A percentile compares a stretch with the other conserved stretches of the same genome.
Conservation (phyloP, 179 eudicot species). For the Spinacia oleracea region DNA sequence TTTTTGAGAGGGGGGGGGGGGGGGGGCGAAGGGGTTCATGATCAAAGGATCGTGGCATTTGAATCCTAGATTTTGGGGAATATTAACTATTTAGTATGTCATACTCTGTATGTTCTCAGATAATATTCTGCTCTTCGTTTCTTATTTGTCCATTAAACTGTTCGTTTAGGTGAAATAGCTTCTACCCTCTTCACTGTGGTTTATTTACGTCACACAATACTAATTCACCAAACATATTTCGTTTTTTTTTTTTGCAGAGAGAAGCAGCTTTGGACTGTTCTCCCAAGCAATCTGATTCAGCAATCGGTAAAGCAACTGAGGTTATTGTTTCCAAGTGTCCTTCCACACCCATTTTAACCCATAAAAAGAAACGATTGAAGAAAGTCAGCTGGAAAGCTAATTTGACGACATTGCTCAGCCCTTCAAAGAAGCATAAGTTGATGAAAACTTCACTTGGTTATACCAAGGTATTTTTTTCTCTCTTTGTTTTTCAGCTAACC, state of each 20-base stretch:
- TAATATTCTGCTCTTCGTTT: neutral
- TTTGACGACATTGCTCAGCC: conserved; percentile 20
- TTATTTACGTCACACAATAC: neutral
- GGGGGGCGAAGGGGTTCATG: neutral
- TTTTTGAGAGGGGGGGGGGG: no score
- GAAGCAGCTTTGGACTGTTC: conserved; percentile 12
- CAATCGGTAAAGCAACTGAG: conserved; percentile 21
- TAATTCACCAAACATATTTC: neutral
- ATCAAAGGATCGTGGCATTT: neutral
- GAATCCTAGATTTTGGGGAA: neutral
- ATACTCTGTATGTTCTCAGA: neutral
- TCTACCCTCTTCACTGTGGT: neutral
- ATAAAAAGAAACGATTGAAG: conserved; percentile 25
- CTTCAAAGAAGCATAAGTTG: conserved; percentile 39
- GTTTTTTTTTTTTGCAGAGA: conserved; percentile 19
- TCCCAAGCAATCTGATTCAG: conserved; percentile 31
- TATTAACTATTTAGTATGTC: neutral
- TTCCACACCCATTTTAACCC: conserved; percentile 25
- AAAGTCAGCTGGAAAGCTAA: conserved; percentile 37
- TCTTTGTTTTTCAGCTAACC: neutral
- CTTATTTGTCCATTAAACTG: neutral
- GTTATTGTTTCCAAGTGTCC: conserved; percentile 27
- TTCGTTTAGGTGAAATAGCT: neutral
- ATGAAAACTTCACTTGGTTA: conserved; percentile 22
- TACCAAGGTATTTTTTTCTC: conserved; percentile 41